Percentiles rank a stretch among this genome's conserved stretches.
phyloP scores from a whole-genome alignment of 257 asterid species.

The Nicotiana sylvestris region DNA sequence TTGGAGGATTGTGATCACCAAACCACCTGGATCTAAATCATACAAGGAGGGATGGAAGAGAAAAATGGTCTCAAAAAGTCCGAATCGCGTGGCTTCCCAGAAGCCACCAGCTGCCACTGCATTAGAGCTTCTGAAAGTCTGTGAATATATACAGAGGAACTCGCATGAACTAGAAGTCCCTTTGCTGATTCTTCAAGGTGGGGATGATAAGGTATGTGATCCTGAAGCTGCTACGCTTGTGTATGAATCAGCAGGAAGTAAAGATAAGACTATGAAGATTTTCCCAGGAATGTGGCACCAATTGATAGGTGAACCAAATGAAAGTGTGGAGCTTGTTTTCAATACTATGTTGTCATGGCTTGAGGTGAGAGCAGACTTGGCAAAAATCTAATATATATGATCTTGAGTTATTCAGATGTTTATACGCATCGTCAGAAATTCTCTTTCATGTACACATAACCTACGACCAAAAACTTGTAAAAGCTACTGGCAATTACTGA shows the following conservation, averaged over 20 bases:
- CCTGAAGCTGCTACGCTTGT: slow-evolving; percentile 48
- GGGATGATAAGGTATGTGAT: slow-evolving; percentile 61
- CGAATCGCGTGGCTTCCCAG: slow-evolving; percentile 39
- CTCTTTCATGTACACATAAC: background rate
- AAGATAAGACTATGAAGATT: slow-evolving; percentile 65
- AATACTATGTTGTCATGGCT: slow-evolving; percentile 1
- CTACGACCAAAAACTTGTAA: background rate
- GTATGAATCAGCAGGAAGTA: slow-evolving; percentile 41
- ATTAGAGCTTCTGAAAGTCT: slow-evolving; percentile 47
- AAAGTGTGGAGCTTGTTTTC: slow-evolving; percentile 16
- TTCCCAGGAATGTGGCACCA: slow-evolving; percentile 77
- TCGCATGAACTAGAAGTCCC: slow-evolving; percentile 51
- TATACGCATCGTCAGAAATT: background rate
- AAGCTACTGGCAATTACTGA: background rate
- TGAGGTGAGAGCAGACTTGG: slow-evolving; percentile 19
- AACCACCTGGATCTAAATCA: slow-evolving; percentile 44
- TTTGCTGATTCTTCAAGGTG: slow-evolving; percentile 70
- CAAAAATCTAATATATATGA: background rate
- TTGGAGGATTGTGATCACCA: slow-evolving; percentile 53
- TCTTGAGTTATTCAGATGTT: background rate
- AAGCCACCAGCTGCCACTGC: slow-evolving; percentile 65
- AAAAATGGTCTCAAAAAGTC: slow-evolving; percentile 45
- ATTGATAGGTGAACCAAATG: slow-evolving; percentile 29
- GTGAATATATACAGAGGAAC: slow-evolving; percentile 37
- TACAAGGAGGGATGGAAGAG: slow-evolving; percentile 63